Evolutionary conservation across 306 rosid genomes (phyloP).

Genomic region (Lablab purpureus): DNA sequence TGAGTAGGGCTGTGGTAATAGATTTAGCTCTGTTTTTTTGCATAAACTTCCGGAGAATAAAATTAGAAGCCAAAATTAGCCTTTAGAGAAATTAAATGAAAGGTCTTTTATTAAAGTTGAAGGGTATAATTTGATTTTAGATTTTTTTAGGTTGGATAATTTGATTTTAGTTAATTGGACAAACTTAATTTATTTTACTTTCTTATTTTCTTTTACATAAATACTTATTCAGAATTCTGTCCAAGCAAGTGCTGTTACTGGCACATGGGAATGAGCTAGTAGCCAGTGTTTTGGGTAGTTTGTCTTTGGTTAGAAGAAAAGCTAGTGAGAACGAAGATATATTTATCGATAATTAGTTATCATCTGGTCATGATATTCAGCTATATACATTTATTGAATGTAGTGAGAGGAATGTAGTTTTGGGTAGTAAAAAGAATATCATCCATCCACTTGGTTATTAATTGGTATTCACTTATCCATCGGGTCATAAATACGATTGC

Average conservation of each 20-base stretch:
- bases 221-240: not conserved
- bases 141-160: not conserved
- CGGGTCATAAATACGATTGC: not conserved
- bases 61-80: not conserved
- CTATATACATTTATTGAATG: no score
- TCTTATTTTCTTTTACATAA: not conserved
- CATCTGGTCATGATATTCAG: not conserved
- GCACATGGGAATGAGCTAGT: not conserved
- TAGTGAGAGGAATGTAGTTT: not conserved
- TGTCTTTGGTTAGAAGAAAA: not conserved
- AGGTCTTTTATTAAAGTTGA: not conserved
- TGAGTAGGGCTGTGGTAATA: not conserved
- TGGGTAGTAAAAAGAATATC: not conserved
- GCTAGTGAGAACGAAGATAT: not conserved
- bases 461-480: slow-evolving; percentile 18
- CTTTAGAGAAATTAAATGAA: not conserved
- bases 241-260: not conserved
- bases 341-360: slow-evolving; percentile 13
- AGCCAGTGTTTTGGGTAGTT: not conserved
- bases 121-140: not conserved
- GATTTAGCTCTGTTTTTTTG: not conserved
- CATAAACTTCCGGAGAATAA: not conserved
- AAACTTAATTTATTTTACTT: not conserved
- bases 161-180: not conserved
- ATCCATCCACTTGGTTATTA: not conserved